Percentiles rank a stretch among this genome's conserved stretches.
Conservation (phyloP, 441 rosid species). For the Populus hybrid region DNA sequence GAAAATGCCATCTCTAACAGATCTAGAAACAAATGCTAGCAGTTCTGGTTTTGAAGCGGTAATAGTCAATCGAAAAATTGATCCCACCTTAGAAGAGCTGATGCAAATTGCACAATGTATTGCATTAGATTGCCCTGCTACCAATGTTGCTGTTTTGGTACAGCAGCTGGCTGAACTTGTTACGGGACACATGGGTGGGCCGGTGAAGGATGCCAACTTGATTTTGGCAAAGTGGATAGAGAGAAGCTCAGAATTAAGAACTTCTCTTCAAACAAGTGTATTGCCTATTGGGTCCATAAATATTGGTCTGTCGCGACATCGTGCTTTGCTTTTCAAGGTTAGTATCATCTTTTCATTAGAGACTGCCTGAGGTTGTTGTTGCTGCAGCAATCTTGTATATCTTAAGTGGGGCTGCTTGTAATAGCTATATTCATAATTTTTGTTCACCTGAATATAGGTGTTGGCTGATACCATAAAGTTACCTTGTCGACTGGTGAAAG, state of each 20-base stretch:
- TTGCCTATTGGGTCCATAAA: slow-evolving; percentile 88
- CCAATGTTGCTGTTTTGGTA: slow-evolving; percentile 58
- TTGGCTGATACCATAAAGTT: slow-evolving; percentile 79
- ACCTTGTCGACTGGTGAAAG: slow-evolving; percentile 95
- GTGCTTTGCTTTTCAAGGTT: slow-evolving; percentile 99
- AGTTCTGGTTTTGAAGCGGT: slow-evolving; percentile 78
- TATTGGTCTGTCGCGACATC: slow-evolving; percentile 91
- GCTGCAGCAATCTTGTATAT: not conserved
- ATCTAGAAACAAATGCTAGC: slow-evolving; percentile 71
- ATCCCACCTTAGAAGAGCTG: slow-evolving; percentile 74
- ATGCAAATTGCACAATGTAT: slow-evolving; percentile 79
- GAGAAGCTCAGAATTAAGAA: slow-evolving; percentile 73
- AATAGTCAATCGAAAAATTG: slow-evolving; percentile 64
- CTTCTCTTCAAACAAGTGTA: slow-evolving; percentile 66
- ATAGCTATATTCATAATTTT: slow-evolving; percentile 23
- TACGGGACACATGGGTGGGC: slow-evolving; percentile 93
- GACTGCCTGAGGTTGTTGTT: not conserved
- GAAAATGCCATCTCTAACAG: slow-evolving; percentile 84
- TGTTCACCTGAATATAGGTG: slow-evolving; percentile 55
- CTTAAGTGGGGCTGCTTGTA: not conserved
- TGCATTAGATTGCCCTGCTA: slow-evolving; percentile 65
- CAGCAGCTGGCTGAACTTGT: slow-evolving; percentile 92
- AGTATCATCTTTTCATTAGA: slow-evolving; percentile 18
- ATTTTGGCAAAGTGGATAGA: slow-evolving; percentile 88
- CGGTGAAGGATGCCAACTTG: slow-evolving; percentile 83